Base-by-base conservation (phyloP, 2,329 filamentous ascomycete genomes). In the Magnaporthiopsis incrustans region DNA sequence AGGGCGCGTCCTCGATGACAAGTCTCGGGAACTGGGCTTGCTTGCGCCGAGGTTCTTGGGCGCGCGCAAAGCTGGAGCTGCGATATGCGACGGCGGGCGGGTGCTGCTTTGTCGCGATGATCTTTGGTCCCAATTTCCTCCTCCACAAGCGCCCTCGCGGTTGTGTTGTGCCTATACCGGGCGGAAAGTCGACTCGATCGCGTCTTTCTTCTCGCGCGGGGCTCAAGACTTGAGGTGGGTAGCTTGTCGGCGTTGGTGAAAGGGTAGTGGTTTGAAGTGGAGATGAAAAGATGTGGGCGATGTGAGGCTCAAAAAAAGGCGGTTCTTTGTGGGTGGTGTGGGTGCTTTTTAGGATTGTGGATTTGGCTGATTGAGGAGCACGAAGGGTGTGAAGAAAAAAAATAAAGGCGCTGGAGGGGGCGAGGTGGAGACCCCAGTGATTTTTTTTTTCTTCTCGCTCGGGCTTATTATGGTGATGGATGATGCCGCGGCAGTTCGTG, bases 201-300 rank as follows among this genome's bases (percentile, higher is more conserved):
- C 44, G 44, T 53, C 44, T 53, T 53, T 22, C 44, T 53, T 18
- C n/a, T 22, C 18, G 44, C 44, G 44, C 50, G 60, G 56, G 61
- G 61, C 50, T 59, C 30, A 59, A 59, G 58, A 56, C 61, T 63
- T 63, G 56, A 33, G 57, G 56, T 35, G 53, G 56, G 56, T 57
- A 58, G 61, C 57, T 35, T 18, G 61, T 63, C 57, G 61, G 38
- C 33, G 33, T 63, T 63, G 61, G 56, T 44, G 53, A 32, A 27
- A 63, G 33, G 57, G 38, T 38, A 58, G 57, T 58, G 33, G 22
- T 63, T 33, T 38, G 22, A 57, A 63, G 64, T 65, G 64, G 64
- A 65, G 64, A 64, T 65, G 58, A 56, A 27, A 60, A 63, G 64
- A 65, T 58, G 64, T 65, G 64, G 64, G 60, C 60, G 61, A 63